Evolutionary conservation across 305 asterid genomes (phyloP), one percentile per base, ranked within the genome.

Genomic region (Vinca major): DNA sequence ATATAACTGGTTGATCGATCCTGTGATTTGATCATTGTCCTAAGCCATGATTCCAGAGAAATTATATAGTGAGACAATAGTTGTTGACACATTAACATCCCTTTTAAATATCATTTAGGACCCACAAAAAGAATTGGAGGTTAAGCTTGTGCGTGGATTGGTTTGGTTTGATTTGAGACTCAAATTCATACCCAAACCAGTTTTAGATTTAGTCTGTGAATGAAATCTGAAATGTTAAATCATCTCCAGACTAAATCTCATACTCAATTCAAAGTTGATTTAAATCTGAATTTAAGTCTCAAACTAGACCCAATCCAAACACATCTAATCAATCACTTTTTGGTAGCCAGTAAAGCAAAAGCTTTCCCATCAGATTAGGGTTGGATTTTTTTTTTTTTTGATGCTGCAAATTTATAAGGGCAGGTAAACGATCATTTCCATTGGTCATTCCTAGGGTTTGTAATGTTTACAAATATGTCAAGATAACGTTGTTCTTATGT

Each of bases 121-220:
- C 90, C 88, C 88, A 81, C 87, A 75, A 65, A 72, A 63, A 74
- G 81, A 80, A 77, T 83, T 86, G 79, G 82, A 54, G 76, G 70
- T 75, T 75, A 84, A 2, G n/a, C n/a, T n/a, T n/a, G n/a, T n/a
- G n/a, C n/a, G n/a, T n/a, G n/a, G n/a, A n/a, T n/a, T n/a, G n/a
- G n/a, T 26, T 26, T 26, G 33, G 33, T 26, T 1, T 26, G 33
- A 26, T 26, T 26, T 26, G 33, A 26, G 33, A 26, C 33, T 26
- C 33, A 1, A 26, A 26, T 26, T 1, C 33, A 26, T 0, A 26
- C 1, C 33, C 33, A 26, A 26, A 26, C 1, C 1, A 26, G 33
- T 26, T 26, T 26, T 26, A 1, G 33, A 26, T 26, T 26, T 26
- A 26, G 33, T 26, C 1, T 26, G 33, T 0, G 33, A 26, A 26